phyloP scores from a whole-genome alignment of 495 filamentous ascomycete species.

The Xylaria cubensis region DNA sequence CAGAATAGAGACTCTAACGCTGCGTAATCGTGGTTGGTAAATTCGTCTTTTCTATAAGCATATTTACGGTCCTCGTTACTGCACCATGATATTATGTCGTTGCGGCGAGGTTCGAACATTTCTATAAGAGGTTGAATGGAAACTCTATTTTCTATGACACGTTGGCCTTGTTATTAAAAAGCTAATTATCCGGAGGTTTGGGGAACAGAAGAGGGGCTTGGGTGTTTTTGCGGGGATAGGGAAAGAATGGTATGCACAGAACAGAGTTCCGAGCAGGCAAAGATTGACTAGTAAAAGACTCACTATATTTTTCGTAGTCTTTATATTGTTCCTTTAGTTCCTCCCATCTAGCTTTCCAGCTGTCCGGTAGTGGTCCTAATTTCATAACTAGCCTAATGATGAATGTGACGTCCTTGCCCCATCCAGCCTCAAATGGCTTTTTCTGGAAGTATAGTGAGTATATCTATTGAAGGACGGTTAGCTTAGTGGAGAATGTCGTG shows the following conservation, averaged over 20 bases:
- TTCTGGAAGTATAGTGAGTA: conserved; percentile 23
- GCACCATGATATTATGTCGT: conserved; percentile 9
- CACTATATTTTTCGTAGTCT: neutral
- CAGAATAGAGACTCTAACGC: conserved; percentile 1
- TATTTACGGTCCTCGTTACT: conserved; percentile 4
- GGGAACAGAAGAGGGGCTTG: neutral
- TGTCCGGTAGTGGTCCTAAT: conserved; percentile 14
- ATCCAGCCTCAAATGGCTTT: neutral
- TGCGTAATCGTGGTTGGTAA: conserved; percentile 17
- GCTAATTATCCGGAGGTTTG: neutral
- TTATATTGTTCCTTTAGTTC: conserved; percentile 1
- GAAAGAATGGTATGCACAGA: neutral
- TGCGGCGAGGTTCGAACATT: conserved; percentile 23
- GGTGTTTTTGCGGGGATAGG: neutral
- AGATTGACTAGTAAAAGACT: conserved; percentile 5
- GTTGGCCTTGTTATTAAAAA: conserved; percentile 1
- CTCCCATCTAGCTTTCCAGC: conserved; percentile 16
- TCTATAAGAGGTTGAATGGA: conserved; percentile 7
- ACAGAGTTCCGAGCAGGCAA: neutral
- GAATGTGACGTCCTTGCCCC: neutral
- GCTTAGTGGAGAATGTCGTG: neutral
- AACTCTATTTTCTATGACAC: neutral
- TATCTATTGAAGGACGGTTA: conserved; percentile 16
- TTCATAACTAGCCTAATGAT: conserved; percentile 2
- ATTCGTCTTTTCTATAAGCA: conserved; percentile 10